A percentile compares a stretch with the other conserved stretches of the same genome.
phyloP scores from a whole-genome alignment of 768 basidiomycete species.

The Rhizopogon vinicolor region DNA sequence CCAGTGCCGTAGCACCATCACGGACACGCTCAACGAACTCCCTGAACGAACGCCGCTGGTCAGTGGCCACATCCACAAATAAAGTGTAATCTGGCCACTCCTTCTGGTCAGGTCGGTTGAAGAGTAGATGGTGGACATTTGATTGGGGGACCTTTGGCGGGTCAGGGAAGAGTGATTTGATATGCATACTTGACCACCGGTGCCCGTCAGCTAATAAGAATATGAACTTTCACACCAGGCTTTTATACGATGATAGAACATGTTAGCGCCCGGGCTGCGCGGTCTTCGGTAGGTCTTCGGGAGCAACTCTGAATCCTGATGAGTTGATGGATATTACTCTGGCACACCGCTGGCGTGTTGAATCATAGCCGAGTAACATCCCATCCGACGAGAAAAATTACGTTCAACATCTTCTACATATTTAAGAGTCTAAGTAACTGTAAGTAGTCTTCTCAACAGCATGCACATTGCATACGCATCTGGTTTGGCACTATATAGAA shows the following conservation, averaged over 20 bases:
- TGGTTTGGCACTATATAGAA: too few relatives aligned
- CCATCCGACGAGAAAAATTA: too few relatives aligned
- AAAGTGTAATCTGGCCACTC: slow-evolving; percentile 46
- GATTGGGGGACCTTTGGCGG: slow-evolving; percentile 38
- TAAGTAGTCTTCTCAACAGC: too few relatives aligned
- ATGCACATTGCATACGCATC: too few relatives aligned
- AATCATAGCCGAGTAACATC: too few relatives aligned
- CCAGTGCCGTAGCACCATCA: slow-evolving; percentile 48
- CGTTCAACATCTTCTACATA: too few relatives aligned
- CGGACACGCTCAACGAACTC: slow-evolving; percentile 44
- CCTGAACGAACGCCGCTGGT: slow-evolving; percentile 33
- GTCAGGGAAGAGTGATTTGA: slow-evolving; percentile 48
- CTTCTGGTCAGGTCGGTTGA: slow-evolving; percentile 45
- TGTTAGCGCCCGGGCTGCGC: neutral
- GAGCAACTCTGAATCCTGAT: too few relatives aligned
- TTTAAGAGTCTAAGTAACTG: too few relatives aligned
- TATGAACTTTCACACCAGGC: neutral
- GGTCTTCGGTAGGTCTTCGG: too few relatives aligned
- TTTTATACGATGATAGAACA: neutral
- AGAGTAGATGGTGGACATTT: slow-evolving; percentile 47
- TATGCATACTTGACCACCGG: slow-evolving; percentile 30
- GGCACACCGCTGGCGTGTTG: too few relatives aligned
- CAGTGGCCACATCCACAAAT: slow-evolving; percentile 49
- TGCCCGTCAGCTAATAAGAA: neutral
- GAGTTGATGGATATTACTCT: too few relatives aligned